These are phyloP conservation scores for Eruca vesicaria DNA, from an alignment of 441 rosid genomes.

Conservation along the genomic window DNA sequence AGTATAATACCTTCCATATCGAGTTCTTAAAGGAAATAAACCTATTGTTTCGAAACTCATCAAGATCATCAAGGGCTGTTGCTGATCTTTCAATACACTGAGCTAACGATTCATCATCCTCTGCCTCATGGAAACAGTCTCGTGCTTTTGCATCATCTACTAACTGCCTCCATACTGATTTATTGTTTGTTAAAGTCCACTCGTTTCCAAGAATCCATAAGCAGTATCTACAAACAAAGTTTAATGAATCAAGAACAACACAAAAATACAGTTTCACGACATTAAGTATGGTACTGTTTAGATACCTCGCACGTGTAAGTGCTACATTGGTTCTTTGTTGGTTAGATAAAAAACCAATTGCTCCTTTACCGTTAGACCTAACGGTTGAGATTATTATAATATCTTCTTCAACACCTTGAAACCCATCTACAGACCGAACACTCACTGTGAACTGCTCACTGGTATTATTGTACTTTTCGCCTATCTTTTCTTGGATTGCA, in stretches of 20 bases:
- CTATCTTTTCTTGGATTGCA: conserved; percentile 46
- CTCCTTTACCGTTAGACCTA: neutral
- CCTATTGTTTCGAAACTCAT: neutral
- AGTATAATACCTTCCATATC: neutral
- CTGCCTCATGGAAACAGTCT: neutral
- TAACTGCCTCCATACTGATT: neutral
- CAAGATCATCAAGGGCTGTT: neutral
- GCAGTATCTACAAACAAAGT: neutral
- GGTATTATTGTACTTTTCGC: conserved; percentile 5
- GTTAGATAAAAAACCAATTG: neutral
- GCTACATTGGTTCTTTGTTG: neutral
- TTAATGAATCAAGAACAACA: neutral
- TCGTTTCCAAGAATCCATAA: neutral
- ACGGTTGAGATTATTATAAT: neutral
- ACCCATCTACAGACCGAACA: conserved; percentile 50
- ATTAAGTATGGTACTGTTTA: neutral
- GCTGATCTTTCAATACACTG: neutral
- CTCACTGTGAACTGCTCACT: conserved; percentile 31
- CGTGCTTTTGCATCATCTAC: neutral
- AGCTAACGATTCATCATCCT: neutral
- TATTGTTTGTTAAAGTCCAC: neutral
- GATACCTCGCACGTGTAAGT: neutral
- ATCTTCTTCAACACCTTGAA: conserved; percentile 41
- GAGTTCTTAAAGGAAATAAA: neutral
- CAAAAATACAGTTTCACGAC: neutral